Evolutionary conservation across 2,329 filamentous ascomycete species (phyloP).

Genomic region (Huntiella omanensis): DNA sequence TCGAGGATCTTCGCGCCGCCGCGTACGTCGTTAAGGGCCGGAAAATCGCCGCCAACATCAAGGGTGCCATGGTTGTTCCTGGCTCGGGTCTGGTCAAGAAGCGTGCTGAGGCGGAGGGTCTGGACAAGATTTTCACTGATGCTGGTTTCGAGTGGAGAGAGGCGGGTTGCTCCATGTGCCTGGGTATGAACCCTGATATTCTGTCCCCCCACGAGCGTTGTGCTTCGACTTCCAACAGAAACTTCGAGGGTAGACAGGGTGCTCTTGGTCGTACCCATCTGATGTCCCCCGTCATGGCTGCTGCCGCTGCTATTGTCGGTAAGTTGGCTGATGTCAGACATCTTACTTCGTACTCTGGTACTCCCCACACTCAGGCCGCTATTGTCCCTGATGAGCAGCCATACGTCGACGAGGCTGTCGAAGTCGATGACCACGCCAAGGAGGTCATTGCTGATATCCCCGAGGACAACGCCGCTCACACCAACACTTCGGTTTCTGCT

Average conservation of each 20-base stretch:
- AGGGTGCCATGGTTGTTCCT: constrained; percentile 88
- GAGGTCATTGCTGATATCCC: constrained; percentile 38
- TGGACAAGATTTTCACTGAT: constrained; percentile 80
- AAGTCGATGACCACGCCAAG: constrained; percentile 30
- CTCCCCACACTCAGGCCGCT: constrained; percentile 40
- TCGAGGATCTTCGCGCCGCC: constrained; percentile 83
- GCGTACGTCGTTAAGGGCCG: constrained; percentile 72
- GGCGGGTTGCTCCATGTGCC: constrained; percentile 95
- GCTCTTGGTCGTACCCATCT: constrained; percentile 80
- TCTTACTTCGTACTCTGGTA: constrained; percentile 41
- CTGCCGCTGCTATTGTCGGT: constrained; percentile 67
- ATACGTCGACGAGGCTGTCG: constrained; percentile 33
- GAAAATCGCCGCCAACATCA: constrained; percentile 74
- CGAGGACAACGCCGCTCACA: constrained; percentile 44
- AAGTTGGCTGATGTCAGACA: constrained; percentile 86
- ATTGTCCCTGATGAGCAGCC: constrained; percentile 23
- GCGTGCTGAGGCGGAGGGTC: constrained; percentile 75
- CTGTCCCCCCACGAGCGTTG: constrained; percentile 82
- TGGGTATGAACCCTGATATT: constrained; percentile 99
- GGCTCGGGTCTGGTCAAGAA: constrained; percentile 88
- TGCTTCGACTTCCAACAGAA: constrained; percentile 88
- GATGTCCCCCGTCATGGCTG: constrained; percentile 95
- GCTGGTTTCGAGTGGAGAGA: constrained; percentile 97
- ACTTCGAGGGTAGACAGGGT: constrained; percentile 93
- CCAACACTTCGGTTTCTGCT: constrained; percentile 33